phyloP scores from a whole-genome alignment of 2,329 filamentous ascomycete species.

The Aspergillus oerlinghausenensis region DNA sequence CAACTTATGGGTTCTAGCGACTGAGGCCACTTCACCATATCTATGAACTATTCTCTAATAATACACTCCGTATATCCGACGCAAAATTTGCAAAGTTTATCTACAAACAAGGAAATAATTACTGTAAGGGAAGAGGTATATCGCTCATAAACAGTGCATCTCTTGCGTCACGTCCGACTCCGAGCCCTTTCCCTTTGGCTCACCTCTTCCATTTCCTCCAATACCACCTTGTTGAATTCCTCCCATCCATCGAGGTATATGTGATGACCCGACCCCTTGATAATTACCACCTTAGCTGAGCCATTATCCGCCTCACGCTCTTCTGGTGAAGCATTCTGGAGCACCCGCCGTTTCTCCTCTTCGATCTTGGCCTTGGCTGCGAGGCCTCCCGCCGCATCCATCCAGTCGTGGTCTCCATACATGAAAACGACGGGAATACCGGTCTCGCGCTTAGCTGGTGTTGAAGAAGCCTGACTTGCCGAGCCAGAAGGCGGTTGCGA shows the following conservation, averaged over 20 bases:
- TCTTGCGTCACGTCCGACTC: slow-evolving; percentile 1
- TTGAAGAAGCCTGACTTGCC: slow-evolving; percentile 16
- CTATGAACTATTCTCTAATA: neutral
- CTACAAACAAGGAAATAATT: neutral
- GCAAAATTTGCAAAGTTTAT: neutral
- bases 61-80: neutral
- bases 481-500: slow-evolving; percentile 8
- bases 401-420: slow-evolving; percentile 99
- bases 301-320: slow-evolving; percentile 71
- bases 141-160: neutral
- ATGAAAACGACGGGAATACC: slow-evolving; percentile 84
- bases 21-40: neutral
- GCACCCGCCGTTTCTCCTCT: slow-evolving; percentile 56
- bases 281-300: slow-evolving; percentile 73
- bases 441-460: slow-evolving; percentile 45
- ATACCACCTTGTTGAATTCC: slow-evolving; percentile 63
- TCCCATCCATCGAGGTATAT: slow-evolving; percentile 67
- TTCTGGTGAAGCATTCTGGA: slow-evolving; percentile 59
- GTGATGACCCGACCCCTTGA: slow-evolving; percentile 68
- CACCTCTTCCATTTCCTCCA: slow-evolving; percentile 64
- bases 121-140: neutral
- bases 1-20: neutral
- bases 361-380: slow-evolving; percentile 76
- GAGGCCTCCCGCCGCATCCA: slow-evolving; percentile 84
- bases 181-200: slow-evolving; percentile 22